phyloP scores from a whole-genome alignment of 2,329 filamentous ascomycete genomes.

The Fonsecaea nubica region DNA sequence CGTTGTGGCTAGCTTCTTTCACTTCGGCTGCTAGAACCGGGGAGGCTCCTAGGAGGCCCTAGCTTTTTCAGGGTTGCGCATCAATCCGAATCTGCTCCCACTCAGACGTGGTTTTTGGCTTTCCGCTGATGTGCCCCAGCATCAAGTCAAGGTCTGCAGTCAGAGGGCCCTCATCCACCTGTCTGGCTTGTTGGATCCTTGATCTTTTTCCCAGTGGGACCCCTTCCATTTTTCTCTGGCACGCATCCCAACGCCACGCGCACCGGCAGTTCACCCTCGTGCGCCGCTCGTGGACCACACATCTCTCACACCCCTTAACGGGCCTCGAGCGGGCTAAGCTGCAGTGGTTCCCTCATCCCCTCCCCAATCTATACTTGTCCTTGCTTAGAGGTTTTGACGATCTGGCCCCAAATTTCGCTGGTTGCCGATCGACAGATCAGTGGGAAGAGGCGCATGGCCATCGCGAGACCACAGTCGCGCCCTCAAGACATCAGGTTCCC shows the following conservation, averaged over 20 bases:
- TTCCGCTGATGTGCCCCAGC: conserved; percentile 24
- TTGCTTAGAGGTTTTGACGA: conserved; percentile 26
- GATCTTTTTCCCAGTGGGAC: conserved; percentile 26
- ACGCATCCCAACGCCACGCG: conserved; percentile 31
- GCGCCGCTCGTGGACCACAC: conserved; percentile 9
- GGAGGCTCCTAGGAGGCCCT: conserved; percentile 25
- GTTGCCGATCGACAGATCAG: conserved; percentile 34
- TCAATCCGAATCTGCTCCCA: conserved; percentile 30
- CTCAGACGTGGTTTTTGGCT: conserved; percentile 23
- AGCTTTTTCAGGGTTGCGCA: conserved; percentile 29
- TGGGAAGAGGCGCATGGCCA: conserved; percentile 22
- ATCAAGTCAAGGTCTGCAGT: conserved; percentile 21
- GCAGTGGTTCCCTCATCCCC: conserved; percentile 13
- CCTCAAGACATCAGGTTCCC: conserved; percentile 12
- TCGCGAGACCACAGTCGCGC: conserved; percentile 26
- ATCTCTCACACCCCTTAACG: conserved; percentile 11
- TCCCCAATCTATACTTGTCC: conserved; percentile 18
- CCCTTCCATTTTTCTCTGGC: conserved; percentile 5
- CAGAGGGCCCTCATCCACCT: conserved; percentile 24
- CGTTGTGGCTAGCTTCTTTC: conserved; percentile 38
- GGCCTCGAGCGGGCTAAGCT: conserved; percentile 14
- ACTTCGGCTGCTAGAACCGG: conserved; percentile 38
- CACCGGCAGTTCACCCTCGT: conserved; percentile 30
- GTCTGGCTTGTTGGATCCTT: conserved; percentile 5
- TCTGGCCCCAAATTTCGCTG: conserved; percentile 30